Evolutionary conservation across 495 filamentous ascomycete genomes (phyloP), one percentile per base, ranked within the genome.

Genomic region (Xylaria grammica): DNA sequence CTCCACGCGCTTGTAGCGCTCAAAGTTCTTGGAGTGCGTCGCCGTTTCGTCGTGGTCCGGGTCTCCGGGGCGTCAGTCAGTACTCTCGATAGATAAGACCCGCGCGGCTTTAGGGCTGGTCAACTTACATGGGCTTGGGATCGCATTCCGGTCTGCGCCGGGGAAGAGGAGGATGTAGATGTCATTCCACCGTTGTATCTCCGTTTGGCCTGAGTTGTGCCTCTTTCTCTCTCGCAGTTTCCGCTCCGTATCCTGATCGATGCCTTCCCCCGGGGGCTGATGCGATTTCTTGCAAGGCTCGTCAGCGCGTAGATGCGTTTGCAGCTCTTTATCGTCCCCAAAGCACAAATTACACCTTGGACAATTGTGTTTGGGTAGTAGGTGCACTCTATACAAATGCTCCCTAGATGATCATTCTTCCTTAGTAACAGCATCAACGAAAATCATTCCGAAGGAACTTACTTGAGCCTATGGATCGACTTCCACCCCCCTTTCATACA

Each of bases 381-480:
- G 69, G 60, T 82, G 80, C 1, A 70, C 69, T 22, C 80, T 73
- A 50, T 81, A 80, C 13, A 82, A 56, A 58, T 82, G 80, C 56
- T 82, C 80, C 69, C 79, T 81, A 51, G 1, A 15, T 19, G 29
- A 20, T 38, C 13, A 0, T 19, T 30, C 30, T 17, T 30, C 27
- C 17, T 65, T 8, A 60, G 60, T 13, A 26, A 38, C 5, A 9
- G n/a, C 15, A 40, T 45, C 17, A 13, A 48, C 9, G 1, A 24
- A 3, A 22, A 10, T 20, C 8, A 3, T 36, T 30, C 24, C 19
- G 1, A 48, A 30, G 26, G 17, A 24, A 50, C 79, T 58, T 63
- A 80, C 79, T 82, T 82, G 38, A 82, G 68, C 3, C 80, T 74
- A 66, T 82, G 80, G 3, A 80, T 72, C 24, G 75, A 69, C 13